These are phyloP conservation scores for Candida verbasci DNA, from an alignment of 805 yeast genomes.

Conservation along the genomic window DNA sequence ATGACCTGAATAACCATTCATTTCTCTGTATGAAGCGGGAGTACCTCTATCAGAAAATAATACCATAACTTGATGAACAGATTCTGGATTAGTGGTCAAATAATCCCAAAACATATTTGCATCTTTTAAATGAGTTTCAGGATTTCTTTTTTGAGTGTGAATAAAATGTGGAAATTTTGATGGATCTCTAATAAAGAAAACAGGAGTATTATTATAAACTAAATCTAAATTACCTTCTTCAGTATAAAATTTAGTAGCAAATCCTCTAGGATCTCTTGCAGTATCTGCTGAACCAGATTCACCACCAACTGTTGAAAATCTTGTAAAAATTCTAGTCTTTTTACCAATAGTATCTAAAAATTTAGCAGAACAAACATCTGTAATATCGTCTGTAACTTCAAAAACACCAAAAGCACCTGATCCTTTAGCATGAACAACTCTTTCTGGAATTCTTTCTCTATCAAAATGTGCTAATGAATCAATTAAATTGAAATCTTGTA, in stretches of 20 bases:
- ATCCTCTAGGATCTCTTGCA: slow-evolving; percentile 86
- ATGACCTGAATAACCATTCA: slow-evolving; percentile 85
- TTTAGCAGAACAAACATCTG: slow-evolving; percentile 65
- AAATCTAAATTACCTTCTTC: slow-evolving; percentile 82
- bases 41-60: slow-evolving; percentile 82
- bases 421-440: slow-evolving; percentile 93
- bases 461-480: slow-evolving; percentile 85
- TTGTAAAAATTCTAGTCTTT: slow-evolving; percentile 65
- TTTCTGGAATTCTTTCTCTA: slow-evolving; percentile 85
- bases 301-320: slow-evolving; percentile 88
- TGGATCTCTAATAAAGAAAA: slow-evolving; percentile 82
- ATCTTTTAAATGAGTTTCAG: slow-evolving; percentile 75
- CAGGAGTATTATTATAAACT: slow-evolving; percentile 83
- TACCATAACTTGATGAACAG: slow-evolving; percentile 68
- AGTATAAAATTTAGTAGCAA: slow-evolving; percentile 74
- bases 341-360: slow-evolving; percentile 75
- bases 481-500: slow-evolving; percentile 77
- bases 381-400: slow-evolving; percentile 81
- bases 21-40: slow-evolving; percentile 67
- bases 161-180: slow-evolving; percentile 83
- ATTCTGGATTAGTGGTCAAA: slow-evolving; percentile 66
- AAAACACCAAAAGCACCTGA: slow-evolving; percentile 87
- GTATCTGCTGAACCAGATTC: slow-evolving; percentile 79
- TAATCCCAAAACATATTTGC: slow-evolving; percentile 85
- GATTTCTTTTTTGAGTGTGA: slow-evolving; percentile 86